A percentile compares a stretch with the other conserved stretches of the same genome.
These are phyloP conservation scores for Aegle marmelos DNA, from an alignment of 345 rosid species.

Conservation along the genomic window DNA sequence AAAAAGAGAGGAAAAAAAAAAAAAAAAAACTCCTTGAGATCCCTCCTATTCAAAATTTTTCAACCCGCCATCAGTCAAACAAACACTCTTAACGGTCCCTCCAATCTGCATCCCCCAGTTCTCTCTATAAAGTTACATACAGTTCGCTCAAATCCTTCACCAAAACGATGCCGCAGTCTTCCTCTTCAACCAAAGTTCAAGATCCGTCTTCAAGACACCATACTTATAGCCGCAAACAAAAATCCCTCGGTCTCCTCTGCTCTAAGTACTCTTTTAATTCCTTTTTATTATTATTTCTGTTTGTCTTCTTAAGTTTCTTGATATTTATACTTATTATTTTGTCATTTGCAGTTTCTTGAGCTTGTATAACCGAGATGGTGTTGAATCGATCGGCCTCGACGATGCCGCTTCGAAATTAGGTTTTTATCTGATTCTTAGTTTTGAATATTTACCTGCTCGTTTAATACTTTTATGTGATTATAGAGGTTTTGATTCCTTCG, in stretches of 20 bases:
- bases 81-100: constrained; percentile 22
- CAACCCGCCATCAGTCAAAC: constrained; percentile 18
- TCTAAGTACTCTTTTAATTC: constrained; percentile 48
- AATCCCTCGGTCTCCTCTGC: constrained; percentile 88
- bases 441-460: not conserved
- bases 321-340: not conserved
- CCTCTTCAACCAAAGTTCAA: constrained; percentile 26
- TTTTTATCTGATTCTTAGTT: not conserved
- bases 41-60: constrained; percentile 9
- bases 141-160: not conserved
- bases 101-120: not conserved
- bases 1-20: not conserved
- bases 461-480: not conserved
- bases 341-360: constrained; percentile 57
- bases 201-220: constrained; percentile 55
- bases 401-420: constrained; percentile 82
- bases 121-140: not conserved
- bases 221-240: constrained; percentile 75
- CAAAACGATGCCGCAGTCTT: constrained; percentile 16
- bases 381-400: constrained; percentile 72
- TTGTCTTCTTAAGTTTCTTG: not conserved
- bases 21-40: not conserved
- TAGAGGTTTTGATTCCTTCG: not conserved
- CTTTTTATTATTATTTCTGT: not conserved
- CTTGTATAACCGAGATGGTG: constrained; percentile 63